Conservation (phyloP, 306 rosid species). For the Pterocarpus macrocarpus region DNA sequence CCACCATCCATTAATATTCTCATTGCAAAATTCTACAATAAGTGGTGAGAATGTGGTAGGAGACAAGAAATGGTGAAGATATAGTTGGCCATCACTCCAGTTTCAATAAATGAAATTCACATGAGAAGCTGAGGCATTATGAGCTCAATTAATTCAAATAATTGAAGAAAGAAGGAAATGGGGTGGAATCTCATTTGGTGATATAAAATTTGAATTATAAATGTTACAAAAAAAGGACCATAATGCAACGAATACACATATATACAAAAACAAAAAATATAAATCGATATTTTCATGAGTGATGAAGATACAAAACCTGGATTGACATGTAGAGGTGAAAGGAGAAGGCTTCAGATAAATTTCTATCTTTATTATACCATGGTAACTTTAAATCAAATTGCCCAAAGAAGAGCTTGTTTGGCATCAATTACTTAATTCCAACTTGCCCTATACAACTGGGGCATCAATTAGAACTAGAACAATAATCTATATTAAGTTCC, state of each 20-base stretch:
- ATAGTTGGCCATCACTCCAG: not conserved
- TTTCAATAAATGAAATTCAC: slow-evolving; percentile 27
- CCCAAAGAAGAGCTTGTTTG: slow-evolving; percentile 40
- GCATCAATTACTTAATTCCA: slow-evolving; percentile 42
- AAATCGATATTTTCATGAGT: not conserved
- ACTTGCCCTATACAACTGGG: slow-evolving; percentile 31
- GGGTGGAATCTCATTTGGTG: not conserved
- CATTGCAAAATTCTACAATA: not conserved
- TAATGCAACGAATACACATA: not conserved
- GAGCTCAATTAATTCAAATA: slow-evolving; percentile 5
- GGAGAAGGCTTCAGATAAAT: slow-evolving; percentile 39
- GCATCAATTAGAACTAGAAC: slow-evolving; percentile 30
- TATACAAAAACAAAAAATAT: not conserved
- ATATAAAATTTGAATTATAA: not conserved
- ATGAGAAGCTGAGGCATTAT: slow-evolving; percentile 20
- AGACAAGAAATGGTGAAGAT: not conserved
- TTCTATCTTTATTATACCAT: slow-evolving; percentile 39
- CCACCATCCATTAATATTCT: not conserved
- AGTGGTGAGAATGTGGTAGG: slow-evolving; percentile 5
- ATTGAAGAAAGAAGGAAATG: not conserved
- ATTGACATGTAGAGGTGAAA: slow-evolving; percentile 22
- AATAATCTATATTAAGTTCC: slow-evolving; percentile 41
- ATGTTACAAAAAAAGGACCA: not conserved
- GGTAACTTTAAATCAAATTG: slow-evolving; percentile 31
- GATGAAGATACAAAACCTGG: slow-evolving; percentile 31